A percentile compares a stretch with the other conserved stretches of the same genome.
Evolutionary conservation across 2,329 filamentous ascomycete genomes (phyloP).

Genomic region (Paracorniculantispora psalliotae): DNA sequence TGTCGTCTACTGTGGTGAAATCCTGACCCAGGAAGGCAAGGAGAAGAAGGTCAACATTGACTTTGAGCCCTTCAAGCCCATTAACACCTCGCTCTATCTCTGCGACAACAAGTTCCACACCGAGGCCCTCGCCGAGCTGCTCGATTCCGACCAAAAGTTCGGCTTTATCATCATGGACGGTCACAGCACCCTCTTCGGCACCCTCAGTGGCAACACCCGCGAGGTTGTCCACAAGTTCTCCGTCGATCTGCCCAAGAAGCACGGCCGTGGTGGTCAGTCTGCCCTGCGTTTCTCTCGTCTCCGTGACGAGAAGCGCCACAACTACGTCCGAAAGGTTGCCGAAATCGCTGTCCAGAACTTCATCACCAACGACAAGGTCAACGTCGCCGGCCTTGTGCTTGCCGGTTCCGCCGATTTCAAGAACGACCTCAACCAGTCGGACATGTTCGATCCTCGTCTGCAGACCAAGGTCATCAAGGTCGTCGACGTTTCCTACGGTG

Average conservation of each 20-base stretch:
- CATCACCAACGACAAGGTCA: constrained; percentile 97
- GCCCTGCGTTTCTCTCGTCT: constrained; percentile 99
- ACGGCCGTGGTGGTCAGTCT: constrained; percentile 99
- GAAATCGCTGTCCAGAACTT: constrained; percentile 98
- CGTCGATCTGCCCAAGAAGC: constrained; percentile 98
- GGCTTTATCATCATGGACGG: constrained; percentile 99
- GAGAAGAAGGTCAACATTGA: constrained; percentile 99
- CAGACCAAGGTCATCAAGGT: constrained; percentile 97
- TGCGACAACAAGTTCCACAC: constrained; percentile 99
- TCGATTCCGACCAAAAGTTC: constrained; percentile 98
- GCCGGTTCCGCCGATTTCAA: constrained; percentile 99
- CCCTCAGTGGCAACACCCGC: constrained; percentile 92
- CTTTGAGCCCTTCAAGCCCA: constrained; percentile 99
- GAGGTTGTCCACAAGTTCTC: constrained; percentile 97
- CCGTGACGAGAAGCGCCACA: constrained; percentile 98
- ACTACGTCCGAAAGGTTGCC: constrained; percentile 98
- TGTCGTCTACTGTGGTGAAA: constrained; percentile 99
- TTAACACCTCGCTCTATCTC: constrained; percentile 98
- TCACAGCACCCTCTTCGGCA: constrained; percentile 96
- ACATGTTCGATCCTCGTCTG: constrained; percentile 92
- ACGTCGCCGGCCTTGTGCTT: constrained; percentile 90
- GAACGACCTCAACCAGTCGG: constrained; percentile 95
- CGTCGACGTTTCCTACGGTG: constrained; percentile 96
- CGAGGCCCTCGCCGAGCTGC: constrained; percentile 90
- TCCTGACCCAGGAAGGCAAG: constrained; percentile 96